Evolutionary conservation across 2,329 filamentous ascomycete genomes (phyloP).

Genomic region (Dothideomycetidae sp.): DNA sequence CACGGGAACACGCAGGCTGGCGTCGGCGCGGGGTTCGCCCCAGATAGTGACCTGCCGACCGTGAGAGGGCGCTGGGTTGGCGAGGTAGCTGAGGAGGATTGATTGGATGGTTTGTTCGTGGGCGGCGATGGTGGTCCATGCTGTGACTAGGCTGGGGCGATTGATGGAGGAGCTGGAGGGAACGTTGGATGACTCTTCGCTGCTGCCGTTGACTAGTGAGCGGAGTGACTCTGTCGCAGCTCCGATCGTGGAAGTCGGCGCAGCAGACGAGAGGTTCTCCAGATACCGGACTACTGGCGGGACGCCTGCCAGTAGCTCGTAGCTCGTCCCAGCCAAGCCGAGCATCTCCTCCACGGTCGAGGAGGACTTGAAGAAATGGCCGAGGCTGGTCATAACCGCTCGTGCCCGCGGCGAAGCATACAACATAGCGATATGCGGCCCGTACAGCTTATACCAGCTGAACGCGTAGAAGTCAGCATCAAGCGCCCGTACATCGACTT

Average conservation of each 20-base stretch:
- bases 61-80: slow-evolving; percentile 22
- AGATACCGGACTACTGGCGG: slow-evolving; percentile 46
- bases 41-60: slow-evolving; percentile 40
- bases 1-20: slow-evolving; percentile 43
- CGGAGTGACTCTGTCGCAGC: slow-evolving; percentile 43
- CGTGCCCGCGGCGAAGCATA: slow-evolving; percentile 49
- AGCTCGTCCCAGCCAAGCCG: slow-evolving; percentile 53
- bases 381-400: slow-evolving; percentile 40
- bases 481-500: slow-evolving; percentile 51
- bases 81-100: slow-evolving; percentile 46
- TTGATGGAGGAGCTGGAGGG: slow-evolving; percentile 20
- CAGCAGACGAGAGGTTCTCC: slow-evolving; percentile 11
- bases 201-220: slow-evolving; percentile 31
- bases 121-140: slow-evolving; percentile 38
- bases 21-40: slow-evolving; percentile 39
- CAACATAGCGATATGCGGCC: slow-evolving; percentile 57
- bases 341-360: slow-evolving; percentile 51
- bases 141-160: slow-evolving; percentile 15
- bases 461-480: slow-evolving; percentile 67
- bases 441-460: slow-evolving; percentile 72
- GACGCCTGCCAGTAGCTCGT: slow-evolving; percentile 53
- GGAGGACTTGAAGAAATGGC: slow-evolving; percentile 52
- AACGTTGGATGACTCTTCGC: slow-evolving; percentile 49
- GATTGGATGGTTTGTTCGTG: slow-evolving; percentile 49
- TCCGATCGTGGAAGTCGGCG: slow-evolving; percentile 48